Base-by-base conservation (phyloP, 2,329 filamentous ascomycete genomes). In the Phaeoacremonium minimum region DNA sequence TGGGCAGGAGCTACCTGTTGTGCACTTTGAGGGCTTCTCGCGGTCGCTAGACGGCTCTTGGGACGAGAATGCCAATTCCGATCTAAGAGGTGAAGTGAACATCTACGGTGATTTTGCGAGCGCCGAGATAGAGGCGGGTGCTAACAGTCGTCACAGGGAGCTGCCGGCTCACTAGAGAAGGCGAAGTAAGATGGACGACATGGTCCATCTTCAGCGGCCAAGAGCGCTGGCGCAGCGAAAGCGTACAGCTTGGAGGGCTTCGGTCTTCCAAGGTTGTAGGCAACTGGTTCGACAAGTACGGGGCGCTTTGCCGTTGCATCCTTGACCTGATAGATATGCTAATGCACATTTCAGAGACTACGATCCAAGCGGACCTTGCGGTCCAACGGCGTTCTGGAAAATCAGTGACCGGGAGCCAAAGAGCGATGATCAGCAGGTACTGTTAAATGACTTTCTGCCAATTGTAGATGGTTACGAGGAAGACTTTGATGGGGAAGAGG, bases 381-480 rank as follows among this genome's bases (percentile, higher is more conserved):
- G 85, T 0, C 85, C 85, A 2, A 87, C 82, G 2, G 82, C 80
- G 0, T 88, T 87, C 50, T 91, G 85, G 85, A 90, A 90, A 59
- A 66, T 82, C 9, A 74, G 68, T 30, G 78, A 85, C 46, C 58
- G 61, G 13, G 52, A 55, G 17, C 36, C 47, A 40, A 26, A 45
- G 20, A 51, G 54, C 28, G 48, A 58, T 7, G 56, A 58, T 32
- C 41, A 59, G 18, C 50, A 62, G 15, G 48, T 49, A 11, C 30
- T 53, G 7, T 36, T 44, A 11, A 33, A 40, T 12, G 46, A 50
- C 20, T 49, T 45, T 28, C 20, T 49, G 26, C 33, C 43, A 2
- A 39, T 49, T 15, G 37, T 49, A 28, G 46, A 51, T 15, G 38
- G 33, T 7, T 7, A 28, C 15, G 38, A 43, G 11, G 18, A 19